These are phyloP conservation scores for Anthoceros angustus DNA, from an alignment of 225 moss, liverwort and hornwort genomes.

Conservation along the genomic window DNA sequence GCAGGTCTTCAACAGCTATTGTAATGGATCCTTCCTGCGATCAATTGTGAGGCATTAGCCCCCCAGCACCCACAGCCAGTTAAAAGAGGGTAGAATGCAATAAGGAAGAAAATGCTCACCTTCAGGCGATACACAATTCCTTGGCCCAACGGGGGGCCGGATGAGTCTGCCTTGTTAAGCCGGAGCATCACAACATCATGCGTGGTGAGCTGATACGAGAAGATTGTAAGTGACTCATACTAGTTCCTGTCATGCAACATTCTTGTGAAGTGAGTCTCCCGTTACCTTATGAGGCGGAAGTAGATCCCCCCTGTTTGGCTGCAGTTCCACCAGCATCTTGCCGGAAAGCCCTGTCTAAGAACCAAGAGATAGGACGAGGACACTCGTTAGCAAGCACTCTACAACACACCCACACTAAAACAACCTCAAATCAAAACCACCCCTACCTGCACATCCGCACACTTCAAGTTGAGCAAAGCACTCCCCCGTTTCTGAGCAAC, in stretches of 20 bases:
- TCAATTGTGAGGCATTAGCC: neutral
- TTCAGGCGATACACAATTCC: constrained; percentile 90
- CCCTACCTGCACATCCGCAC: constrained; percentile 75
- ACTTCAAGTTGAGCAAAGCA: constrained; percentile 65
- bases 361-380: constrained; percentile 6
- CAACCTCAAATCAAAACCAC: neutral
- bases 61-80: neutral
- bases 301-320: constrained; percentile 66
- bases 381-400: neutral
- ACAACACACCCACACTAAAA: constrained; percentile 4
- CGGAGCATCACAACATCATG: constrained; percentile 88
- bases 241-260: neutral
- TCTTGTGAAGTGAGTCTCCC: neutral
- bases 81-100: neutral
- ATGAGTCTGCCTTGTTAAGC: constrained; percentile 65
- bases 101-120: constrained; percentile 16
- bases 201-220: constrained; percentile 52
- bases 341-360: constrained; percentile 77
- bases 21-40: constrained; percentile 57
- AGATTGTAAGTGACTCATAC: neutral
- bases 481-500: constrained; percentile 67
- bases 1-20: constrained; percentile 71
- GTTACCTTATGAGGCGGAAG: constrained; percentile 76
- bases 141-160: constrained; percentile 55
- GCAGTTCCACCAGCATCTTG: constrained; percentile 77